Evolutionary conservation across 371 early-diverging fungal species (phyloP).

Genomic region (Lichtheimia ornata): DNA sequence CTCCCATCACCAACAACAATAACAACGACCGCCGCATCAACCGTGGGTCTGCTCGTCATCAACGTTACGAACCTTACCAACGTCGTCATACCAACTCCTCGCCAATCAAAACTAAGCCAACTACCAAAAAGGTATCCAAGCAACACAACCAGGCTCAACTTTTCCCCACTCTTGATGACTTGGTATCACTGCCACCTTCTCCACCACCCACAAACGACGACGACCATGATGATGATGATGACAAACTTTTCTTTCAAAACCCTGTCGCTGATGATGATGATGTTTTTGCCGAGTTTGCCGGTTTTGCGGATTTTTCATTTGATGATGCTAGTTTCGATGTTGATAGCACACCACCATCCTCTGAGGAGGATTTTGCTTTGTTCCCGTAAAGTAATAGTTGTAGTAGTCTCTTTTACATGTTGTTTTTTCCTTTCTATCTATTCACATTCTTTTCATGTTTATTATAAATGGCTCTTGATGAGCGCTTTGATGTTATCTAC

Average conservation of each 20-base stretch:
- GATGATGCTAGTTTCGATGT: background rate
- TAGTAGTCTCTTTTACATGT: slow-evolving; percentile 10
- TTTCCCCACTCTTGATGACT: background rate
- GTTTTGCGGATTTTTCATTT: slow-evolving; percentile 7
- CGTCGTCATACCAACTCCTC: slow-evolving; percentile 1
- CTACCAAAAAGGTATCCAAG: slow-evolving; percentile 1
- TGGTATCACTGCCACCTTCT: slow-evolving; percentile 8
- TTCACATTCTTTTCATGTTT: slow-evolving; percentile 8
- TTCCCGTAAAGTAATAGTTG: slow-evolving; percentile 4
- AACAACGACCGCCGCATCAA: background rate
- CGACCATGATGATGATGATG: background rate
- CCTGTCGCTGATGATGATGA: slow-evolving; percentile 17
- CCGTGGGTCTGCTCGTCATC: background rate
- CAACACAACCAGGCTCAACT: slow-evolving; percentile 1
- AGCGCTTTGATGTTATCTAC: slow-evolving; percentile 24
- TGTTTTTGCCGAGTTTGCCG: slow-evolving; percentile 16
- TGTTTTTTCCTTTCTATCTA: background rate
- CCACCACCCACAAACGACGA: slow-evolving; percentile 3
- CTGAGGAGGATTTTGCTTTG: slow-evolving; percentile 16
- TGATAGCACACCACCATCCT: slow-evolving; percentile 7
- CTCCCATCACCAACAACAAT: too few species aligned
- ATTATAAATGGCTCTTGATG: slow-evolving; percentile 4
- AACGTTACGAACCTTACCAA: background rate
- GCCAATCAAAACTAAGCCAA: background rate
- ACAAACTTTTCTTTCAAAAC: background rate